phyloP scores from a whole-genome alignment of 495 filamentous ascomycete species.

The Astrothelium macrocarpum region DNA sequence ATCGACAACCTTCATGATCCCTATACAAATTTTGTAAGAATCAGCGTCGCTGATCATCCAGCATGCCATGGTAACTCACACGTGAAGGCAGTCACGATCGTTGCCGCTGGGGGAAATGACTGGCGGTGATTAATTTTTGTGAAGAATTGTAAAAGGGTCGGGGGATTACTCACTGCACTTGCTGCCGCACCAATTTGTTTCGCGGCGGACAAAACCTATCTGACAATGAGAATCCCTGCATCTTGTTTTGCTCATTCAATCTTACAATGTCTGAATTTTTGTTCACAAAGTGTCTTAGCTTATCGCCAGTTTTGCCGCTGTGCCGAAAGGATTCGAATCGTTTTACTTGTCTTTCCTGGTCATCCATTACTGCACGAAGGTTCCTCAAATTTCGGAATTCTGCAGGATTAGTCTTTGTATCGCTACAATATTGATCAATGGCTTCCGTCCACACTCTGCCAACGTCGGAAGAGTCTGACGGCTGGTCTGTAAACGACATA shows the following conservation, averaged over 20 bases:
- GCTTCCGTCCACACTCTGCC: neutral
- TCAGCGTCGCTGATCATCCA: neutral
- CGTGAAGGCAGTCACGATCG: neutral
- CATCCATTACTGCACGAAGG: neutral
- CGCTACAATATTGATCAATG: constrained; percentile 3
- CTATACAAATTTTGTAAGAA: neutral
- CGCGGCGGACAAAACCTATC: constrained; percentile 1
- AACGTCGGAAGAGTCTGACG: neutral
- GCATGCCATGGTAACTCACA: neutral
- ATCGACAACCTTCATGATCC: constrained; percentile 3
- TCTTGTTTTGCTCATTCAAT: neutral
- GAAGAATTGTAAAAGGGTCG: neutral
- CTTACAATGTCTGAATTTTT: constrained; percentile 2
- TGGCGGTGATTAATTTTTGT: neutral
- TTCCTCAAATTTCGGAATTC: neutral
- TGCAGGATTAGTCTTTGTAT: neutral
- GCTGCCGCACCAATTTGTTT: neutral
- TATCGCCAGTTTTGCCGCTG: neutral
- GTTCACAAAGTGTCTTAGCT: neutral
- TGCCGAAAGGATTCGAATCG: neutral
- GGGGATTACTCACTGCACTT: neutral
- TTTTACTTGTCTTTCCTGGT: neutral
- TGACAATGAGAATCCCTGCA: neutral
- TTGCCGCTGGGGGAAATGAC: constrained; percentile 1
- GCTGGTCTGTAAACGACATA: neutral